These are phyloP conservation scores for Millerago galiae DNA, from an alignment of 805 yeast species.

Conservation along the genomic window DNA sequence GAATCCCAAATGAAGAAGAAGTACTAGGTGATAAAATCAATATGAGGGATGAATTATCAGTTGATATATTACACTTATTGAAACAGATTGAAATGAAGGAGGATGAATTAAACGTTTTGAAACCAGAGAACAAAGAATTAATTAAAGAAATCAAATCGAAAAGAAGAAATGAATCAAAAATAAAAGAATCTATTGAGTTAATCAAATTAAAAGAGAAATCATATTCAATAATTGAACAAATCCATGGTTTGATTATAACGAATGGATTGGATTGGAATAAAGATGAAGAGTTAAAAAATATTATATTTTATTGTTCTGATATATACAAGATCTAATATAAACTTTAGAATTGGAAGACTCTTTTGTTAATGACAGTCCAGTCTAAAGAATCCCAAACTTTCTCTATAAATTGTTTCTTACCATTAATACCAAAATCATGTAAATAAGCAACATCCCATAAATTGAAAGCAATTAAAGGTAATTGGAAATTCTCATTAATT, in stretches of 20 bases:
- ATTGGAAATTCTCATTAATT: conserved; percentile 49
- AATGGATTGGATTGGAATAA: conserved; percentile 28
- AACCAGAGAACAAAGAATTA: not conserved
- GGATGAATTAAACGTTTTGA: not conserved
- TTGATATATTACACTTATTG: conserved; percentile 7
- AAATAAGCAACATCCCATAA: conserved; percentile 90
- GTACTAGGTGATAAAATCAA: conserved; percentile 8
- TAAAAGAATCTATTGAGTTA: conserved; percentile 1
- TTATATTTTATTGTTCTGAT: conserved; percentile 14
- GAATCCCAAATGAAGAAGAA: conserved; percentile 14
- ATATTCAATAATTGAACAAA: conserved; percentile 11
- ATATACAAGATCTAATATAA: not conserved
- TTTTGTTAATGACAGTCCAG: conserved; percentile 66
- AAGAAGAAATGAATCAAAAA: not conserved
- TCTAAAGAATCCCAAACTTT: conserved; percentile 74
- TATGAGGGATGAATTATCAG: conserved; percentile 12
- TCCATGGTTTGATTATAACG: conserved; percentile 28
- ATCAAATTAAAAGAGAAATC: conserved; percentile 6
- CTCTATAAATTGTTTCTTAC: conserved; percentile 64
- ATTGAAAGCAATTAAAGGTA: conserved; percentile 73
- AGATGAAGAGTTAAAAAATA: conserved; percentile 25
- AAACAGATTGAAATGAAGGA: conserved; percentile 1
- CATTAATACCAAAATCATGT: conserved; percentile 74
- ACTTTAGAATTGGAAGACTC: conserved; percentile 26
- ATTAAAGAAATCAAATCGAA: not conserved